Evolutionary conservation across 2,329 filamentous ascomycete genomes (phyloP).

Genomic region (Blastomyces percursus): DNA sequence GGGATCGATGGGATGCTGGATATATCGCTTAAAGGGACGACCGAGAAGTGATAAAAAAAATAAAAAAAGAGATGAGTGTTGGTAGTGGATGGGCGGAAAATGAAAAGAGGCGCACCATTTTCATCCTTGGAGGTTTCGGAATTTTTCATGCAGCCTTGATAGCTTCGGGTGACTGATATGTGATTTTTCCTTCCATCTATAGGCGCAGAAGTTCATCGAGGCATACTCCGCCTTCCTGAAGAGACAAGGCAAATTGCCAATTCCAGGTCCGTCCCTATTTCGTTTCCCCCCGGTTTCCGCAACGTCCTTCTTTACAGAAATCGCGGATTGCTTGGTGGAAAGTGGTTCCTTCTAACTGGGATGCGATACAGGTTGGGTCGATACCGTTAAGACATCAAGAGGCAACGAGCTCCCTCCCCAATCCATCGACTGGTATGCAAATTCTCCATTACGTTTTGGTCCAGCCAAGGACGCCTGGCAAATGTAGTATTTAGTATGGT

Average conservation of each 20-base stretch:
- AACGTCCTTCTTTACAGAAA: conserved; percentile 11
- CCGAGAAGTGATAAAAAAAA: not conserved
- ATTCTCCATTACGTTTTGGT: not conserved
- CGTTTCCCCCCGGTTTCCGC: conserved; percentile 10
- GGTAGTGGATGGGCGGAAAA: not conserved
- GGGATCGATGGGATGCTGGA: not conserved
- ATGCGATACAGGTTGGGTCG: conserved; percentile 69
- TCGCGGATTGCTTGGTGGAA: not conserved
- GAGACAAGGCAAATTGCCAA: conserved; percentile 59
- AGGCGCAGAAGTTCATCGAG: conserved; percentile 58
- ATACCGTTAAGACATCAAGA: conserved; percentile 96
- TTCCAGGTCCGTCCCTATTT: conserved; percentile 47
- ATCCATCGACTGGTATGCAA: conserved; percentile 88
- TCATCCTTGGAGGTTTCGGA: conserved; percentile 1
- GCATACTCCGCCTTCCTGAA: conserved; percentile 60
- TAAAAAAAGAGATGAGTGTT: no score
- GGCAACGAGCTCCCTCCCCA: conserved; percentile 97
- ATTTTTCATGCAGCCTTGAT: not conserved
- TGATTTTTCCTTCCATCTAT: conserved; percentile 14
- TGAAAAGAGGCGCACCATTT: not conserved
- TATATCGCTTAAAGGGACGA: not conserved
- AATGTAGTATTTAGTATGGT: not conserved
- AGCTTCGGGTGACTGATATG: conserved; percentile 8
- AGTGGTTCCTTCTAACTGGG: not conserved
- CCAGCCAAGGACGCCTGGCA: no score